A percentile compares a stretch with the other conserved stretches of the same genome.
These are phyloP conservation scores for Acanthamoeba royreba DNA, from an alignment of 208 protist genomes.

Conservation along the genomic window DNA sequence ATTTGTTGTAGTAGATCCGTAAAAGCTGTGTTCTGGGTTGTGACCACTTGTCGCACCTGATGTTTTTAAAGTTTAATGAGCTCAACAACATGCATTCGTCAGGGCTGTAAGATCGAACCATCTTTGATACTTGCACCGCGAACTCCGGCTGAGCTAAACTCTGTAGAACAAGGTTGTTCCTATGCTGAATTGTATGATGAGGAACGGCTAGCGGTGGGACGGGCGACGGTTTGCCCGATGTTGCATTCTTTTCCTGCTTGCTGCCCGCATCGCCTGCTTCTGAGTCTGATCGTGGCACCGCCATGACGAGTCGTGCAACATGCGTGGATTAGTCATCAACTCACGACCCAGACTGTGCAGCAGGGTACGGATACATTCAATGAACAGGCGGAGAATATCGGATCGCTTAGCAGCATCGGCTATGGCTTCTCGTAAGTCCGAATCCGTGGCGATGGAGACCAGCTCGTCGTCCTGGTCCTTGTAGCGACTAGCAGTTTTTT, in stretches of 20 bases:
- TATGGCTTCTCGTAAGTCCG: not conserved
- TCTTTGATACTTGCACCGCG: not conserved
- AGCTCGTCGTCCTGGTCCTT: not conserved
- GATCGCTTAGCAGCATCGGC: not conserved
- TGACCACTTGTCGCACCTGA: not conserved
- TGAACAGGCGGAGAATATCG: not conserved
- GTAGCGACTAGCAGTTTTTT: not conserved
- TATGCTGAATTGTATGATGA: not conserved
- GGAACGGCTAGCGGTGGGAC: not conserved
- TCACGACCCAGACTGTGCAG: not conserved
- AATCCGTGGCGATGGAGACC: not conserved
- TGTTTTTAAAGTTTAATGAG: not conserved
- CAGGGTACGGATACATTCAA: not conserved
- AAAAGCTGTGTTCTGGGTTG: not conserved
- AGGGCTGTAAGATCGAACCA: not conserved
- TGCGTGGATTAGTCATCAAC: not conserved
- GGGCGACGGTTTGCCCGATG: too few species aligned
- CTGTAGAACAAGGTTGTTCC: slow-evolving; percentile 27
- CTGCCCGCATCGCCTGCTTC: not conserved
- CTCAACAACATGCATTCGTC: not conserved
- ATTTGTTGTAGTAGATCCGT: slow-evolving; percentile 9
- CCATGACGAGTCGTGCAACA: too few species aligned
- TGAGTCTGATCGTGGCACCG: not conserved
- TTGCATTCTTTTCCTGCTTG: not conserved
- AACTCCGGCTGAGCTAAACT: not conserved